A percentile compares a stretch with the other conserved stretches of the same genome.
phyloP scores from a whole-genome alignment of 768 basidiomycete species.

The Pluteus cervinus region DNA sequence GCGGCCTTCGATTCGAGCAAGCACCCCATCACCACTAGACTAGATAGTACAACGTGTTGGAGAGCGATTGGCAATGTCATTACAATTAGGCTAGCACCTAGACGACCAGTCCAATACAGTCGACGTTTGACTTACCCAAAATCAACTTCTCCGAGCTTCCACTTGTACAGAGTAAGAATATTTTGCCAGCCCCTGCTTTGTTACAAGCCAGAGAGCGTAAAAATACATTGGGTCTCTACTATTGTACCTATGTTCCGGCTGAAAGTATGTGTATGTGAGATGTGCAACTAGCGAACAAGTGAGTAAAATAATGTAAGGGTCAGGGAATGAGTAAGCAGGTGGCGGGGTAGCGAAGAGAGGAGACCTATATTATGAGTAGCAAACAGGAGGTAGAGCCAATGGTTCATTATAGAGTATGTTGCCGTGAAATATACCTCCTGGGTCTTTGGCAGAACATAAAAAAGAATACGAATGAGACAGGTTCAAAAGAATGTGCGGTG shows the following conservation, averaged over 20 bases:
- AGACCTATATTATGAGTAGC: slow-evolving; percentile 1
- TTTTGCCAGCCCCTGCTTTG: slow-evolving; percentile 12
- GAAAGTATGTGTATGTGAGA: slow-evolving; percentile 19
- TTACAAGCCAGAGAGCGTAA: slow-evolving; percentile 32
- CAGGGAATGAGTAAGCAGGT: slow-evolving; percentile 4
- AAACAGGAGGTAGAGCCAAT: slow-evolving; percentile 10
- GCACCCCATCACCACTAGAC: slow-evolving; percentile 63
- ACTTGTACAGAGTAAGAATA: no score
- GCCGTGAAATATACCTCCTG: slow-evolving; percentile 6
- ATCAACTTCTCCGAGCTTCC: no score
- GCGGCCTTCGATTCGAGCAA: slow-evolving; percentile 89
- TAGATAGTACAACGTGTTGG: no score
- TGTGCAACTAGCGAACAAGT: slow-evolving; percentile 37
- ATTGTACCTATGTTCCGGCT: slow-evolving; percentile 43
- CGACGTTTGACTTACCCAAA: no score
- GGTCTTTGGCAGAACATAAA: not conserved
- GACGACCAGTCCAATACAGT: not conserved
- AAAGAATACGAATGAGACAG: slow-evolving; percentile 10
- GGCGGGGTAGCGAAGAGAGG: slow-evolving; percentile 4
- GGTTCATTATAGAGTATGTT: slow-evolving; percentile 10
- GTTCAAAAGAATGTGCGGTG: slow-evolving; percentile 16
- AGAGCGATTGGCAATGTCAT: no score
- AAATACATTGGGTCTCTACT: slow-evolving; percentile 53
- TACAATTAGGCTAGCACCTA: slow-evolving; percentile 3
- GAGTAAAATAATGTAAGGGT: slow-evolving; percentile 28